Evolutionary conservation across 352 stramenopile species (phyloP), one percentile per base, ranked within the genome.

Genomic region (Globisporangium okanoganense): DNA sequence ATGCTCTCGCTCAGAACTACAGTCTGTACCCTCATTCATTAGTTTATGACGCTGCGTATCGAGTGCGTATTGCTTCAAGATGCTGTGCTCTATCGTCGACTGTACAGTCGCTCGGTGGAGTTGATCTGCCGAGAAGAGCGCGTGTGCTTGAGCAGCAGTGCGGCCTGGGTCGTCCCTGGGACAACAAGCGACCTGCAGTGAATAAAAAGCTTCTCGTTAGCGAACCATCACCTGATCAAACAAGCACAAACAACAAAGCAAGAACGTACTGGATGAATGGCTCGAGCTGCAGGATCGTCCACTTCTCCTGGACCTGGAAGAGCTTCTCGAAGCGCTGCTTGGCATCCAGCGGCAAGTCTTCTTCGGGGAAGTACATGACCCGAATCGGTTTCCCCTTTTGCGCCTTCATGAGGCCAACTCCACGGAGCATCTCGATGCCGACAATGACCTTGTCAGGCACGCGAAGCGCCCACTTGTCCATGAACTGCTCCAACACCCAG

Each of bases 401-500:
- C 1, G 63, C 50, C 24, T 85, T 85, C 1, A 82, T 45, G 10
- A 95, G 72, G 10, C 76, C 83, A 14, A 93, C 59, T 0, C 83
- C 80, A n/a, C 61, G 69, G 2, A 95, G 80, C 72, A 95, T 79
- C 1, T 85, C 78, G n/a, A 73, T 56, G 41, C 53, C 75, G 14
- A 93, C 84, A 0, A 56, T 69, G 44, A 95, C 76, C 7, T 68
- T 75, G 27, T 90, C 76, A 2, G 83, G 85, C 3, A 95, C 83
- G 14, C 83, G 78, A 12, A 93, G 63, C 38, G 83, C 76, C 85
- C 85, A 95, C 48, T 95, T 92, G 22, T 92, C 78, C 75, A 95
- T 79, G 48, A 95, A 95, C 47, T 72, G 57, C 4, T 85, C 71
- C 16, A 90, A 61, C 18, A 70, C 51, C 75, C 75, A 90, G 9